Evolutionary conservation across 1,284 basidiomycete genomes (phyloP), one percentile per base, ranked within the genome.

Genomic region (Pyrrhoderma lamaoense): DNA sequence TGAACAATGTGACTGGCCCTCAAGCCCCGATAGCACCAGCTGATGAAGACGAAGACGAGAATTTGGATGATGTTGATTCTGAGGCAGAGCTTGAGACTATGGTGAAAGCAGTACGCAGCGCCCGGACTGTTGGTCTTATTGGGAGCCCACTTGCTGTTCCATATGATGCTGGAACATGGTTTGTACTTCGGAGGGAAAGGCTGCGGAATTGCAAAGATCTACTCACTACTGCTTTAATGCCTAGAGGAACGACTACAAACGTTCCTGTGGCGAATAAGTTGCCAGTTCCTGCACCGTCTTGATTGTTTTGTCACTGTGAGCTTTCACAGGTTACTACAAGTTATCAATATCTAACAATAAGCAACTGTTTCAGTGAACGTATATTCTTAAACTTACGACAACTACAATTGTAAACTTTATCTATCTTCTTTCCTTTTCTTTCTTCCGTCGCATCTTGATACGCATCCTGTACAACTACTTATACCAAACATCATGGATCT

Each of bases 51-150:
- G 70, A 72, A n/a, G 75, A 75, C 43, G 85, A 87, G 63, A 87
- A 88, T 56, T 69, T 87, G 52, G 86, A 89, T 52, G 86, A 89
- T 51, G 59, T 90, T 47, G 87, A 90, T 63, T 89, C 86, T 2
- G 85, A 89, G 60, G 80, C 78, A 16, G 90, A 84, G 61, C 64
- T 82, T 31, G 80, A 80, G 25, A 69, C 74, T 8, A 68, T 84
- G 56, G 70, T 78, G 22, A 72, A 70, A 48, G 70, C 75, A 2
- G 73, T 83, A 9, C 72, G 77, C 34, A 64, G 70, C 3, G 80
- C 83, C 0, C 74, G 74, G 47, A 73, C 77, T 22, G 75, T 71
- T 53, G 82, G 74, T 8, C 53, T 73, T 35, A 64, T 72, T 31
- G 73, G 73, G 8, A 62, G 67, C 3, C 77, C 77, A 13, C 65